These are phyloP conservation scores for Nannochloris sp. DNA, from an alignment of 139 green algal genomes.

Conservation along the genomic window DNA sequence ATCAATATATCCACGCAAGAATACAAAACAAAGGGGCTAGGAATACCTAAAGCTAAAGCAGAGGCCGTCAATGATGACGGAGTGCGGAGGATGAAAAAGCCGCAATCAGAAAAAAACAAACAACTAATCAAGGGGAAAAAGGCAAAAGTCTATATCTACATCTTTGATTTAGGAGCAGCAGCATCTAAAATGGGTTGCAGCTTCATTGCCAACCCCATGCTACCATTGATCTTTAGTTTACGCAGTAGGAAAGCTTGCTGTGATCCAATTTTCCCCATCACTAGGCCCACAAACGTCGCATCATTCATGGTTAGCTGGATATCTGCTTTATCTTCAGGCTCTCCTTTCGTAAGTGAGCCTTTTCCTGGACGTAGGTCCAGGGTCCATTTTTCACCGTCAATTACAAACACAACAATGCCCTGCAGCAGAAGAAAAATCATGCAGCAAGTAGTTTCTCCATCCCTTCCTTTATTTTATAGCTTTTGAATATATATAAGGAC, in stretches of 20 bases:
- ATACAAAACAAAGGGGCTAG: no score
- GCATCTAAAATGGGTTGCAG: constrained; percentile 62
- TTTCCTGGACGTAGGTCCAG: constrained; percentile 62
- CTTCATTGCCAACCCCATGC: constrained; percentile 82
- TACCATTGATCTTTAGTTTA: constrained; percentile 80
- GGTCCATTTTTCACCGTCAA: constrained; percentile 65
- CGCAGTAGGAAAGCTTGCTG: constrained; percentile 83
- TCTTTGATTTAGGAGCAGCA: background rate
- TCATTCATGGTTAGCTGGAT: constrained; percentile 70
- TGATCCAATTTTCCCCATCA: constrained; percentile 76
- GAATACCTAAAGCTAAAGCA: no score
- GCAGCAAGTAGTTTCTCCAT: background rate
- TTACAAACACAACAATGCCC: constrained; percentile 75
- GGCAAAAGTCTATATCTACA: no score
- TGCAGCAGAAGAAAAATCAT: constrained; percentile 12
- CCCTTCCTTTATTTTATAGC: no score
- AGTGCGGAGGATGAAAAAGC: no score
- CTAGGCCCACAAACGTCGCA: constrained; percentile 36
- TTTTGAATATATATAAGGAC: no score
- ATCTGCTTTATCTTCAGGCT: constrained; percentile 39
- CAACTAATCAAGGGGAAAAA: no score
- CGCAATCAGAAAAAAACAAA: no score
- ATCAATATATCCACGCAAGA: no score
- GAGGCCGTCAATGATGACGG: no score
- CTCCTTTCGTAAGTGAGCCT: constrained; percentile 25